Percentiles rank a stretch among this genome's conserved stretches.
Conservation (phyloP, 192 early-diverging fungal genomes). For the Coemansia sp. region DNA sequence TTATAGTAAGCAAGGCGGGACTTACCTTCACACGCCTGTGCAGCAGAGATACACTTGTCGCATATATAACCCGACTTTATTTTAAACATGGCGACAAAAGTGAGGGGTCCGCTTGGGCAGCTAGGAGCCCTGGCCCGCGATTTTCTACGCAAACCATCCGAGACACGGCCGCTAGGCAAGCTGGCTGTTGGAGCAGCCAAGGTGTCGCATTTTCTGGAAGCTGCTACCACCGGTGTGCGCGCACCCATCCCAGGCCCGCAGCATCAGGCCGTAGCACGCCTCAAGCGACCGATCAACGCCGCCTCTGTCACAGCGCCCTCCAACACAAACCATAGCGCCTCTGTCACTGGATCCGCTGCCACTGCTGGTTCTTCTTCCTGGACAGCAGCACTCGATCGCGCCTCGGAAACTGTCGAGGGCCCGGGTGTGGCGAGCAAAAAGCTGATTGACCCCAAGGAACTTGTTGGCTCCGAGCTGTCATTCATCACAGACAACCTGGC, state of each 20-base stretch:
- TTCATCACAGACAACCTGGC: slow-evolving; percentile 84
- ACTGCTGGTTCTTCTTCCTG: too few species aligned
- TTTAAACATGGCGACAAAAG: slow-evolving; percentile 37
- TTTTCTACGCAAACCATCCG: slow-evolving; percentile 18
- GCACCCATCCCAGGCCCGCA: slow-evolving; percentile 31
- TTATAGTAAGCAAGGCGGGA: not conserved
- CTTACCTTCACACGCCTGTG: not conserved
- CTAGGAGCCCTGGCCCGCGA: slow-evolving; percentile 29
- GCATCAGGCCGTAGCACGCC: slow-evolving; percentile 10
- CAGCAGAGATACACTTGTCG: too few species aligned
- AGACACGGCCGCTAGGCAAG: slow-evolving; percentile 36
- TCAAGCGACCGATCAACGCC: slow-evolving; percentile 29
- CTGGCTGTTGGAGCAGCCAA: slow-evolving; percentile 39
- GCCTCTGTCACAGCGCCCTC: slow-evolving; percentile 1
- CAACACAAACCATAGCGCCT: too few species aligned
- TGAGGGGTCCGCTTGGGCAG: slow-evolving; percentile 29
- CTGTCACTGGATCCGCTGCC: too few species aligned
- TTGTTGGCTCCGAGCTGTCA: slow-evolving; percentile 81
- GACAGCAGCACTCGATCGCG: slow-evolving; percentile 29
- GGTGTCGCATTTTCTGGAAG: slow-evolving; percentile 35
- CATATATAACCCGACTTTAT: not conserved
- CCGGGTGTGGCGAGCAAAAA: slow-evolving; percentile 3
- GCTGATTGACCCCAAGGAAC: slow-evolving; percentile 43
- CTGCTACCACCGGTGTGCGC: slow-evolving; percentile 31
- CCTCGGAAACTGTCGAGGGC: slow-evolving; percentile 24